Base-by-base conservation (phyloP, 1,139 yeast species). In the Wickerhamomyces sp. region DNA sequence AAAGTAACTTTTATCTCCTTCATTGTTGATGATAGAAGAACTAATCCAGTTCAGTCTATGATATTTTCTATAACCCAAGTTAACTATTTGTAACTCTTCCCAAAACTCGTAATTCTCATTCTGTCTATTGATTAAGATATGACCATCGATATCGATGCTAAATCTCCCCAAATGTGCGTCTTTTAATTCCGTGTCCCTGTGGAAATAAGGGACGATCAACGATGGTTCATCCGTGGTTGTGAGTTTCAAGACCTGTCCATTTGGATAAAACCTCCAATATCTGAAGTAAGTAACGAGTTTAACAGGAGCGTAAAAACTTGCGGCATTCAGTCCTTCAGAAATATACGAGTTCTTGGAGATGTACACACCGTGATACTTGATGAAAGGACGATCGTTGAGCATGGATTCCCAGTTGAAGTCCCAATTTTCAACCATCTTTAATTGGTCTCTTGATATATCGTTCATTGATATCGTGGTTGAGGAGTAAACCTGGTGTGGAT, bases 221-320 rank as follows among this genome's bases (percentile, higher is more conserved):
- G 60, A 55, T 0, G 96, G 96, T 46, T 83, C 88, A 41, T 78
- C 67, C 3, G 81, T 72, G 0, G 92, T 74, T 16, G 85, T 67
- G 18, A 82, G 70, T 55, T 83, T 76, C 29, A 82, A 60, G 43
- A 88, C 84, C 0, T 74, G 67, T 0, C 97, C 97, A 54, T 86
- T 85, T 0, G 82, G 81, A 55, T 74, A 86, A 55, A 92, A 89
- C 42, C 97, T 67, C 28, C 84, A 61, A 58, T 88, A 92, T 44
- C 98, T 68, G 59, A 87, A 92, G 57, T 90, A 92, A 0, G 96
- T 87, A 36, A 90, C 85, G 58, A 89, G 78, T 52, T 86, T 77
- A 16, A 86, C 76, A 0, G 97, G 96, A n/a, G 86, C 73, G 30
- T 70, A 73, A 5, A 84, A 74, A 38, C 79, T 74, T 51, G 78